These are phyloP conservation scores for Pichia sp. DNA, from an alignment of 1,139 yeast species.

Conservation along the genomic window DNA sequence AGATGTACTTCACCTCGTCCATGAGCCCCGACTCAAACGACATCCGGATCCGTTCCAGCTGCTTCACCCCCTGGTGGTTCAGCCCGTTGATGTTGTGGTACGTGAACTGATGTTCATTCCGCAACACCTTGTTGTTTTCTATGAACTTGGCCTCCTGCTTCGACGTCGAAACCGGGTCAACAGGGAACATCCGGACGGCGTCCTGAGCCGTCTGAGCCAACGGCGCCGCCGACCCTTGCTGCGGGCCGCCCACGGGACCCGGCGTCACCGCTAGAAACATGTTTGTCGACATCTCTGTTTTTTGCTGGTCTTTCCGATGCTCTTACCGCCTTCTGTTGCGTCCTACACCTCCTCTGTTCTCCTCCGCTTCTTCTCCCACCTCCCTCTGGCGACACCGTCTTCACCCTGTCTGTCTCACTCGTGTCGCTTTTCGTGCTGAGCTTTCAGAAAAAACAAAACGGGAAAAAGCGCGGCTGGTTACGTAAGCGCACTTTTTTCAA, in stretches of 20 bases:
- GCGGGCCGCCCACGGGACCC: neutral
- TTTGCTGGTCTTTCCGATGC: no score
- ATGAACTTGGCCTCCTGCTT: constrained; percentile 32
- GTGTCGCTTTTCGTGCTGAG: no score
- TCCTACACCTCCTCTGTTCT: no score
- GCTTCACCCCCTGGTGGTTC: constrained; percentile 53
- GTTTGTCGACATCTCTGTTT: neutral
- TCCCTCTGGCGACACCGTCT: no score
- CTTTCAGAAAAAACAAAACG: no score
- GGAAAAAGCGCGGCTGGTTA: no score
- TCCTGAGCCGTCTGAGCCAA: neutral
- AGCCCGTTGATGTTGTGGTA: constrained; percentile 39
- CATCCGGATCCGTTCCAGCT: constrained; percentile 56
- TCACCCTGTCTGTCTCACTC: no score
- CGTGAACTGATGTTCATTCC: constrained; percentile 30
- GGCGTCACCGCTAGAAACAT: neutral
- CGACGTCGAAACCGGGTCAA: constrained; percentile 28
- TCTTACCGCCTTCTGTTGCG: no score
- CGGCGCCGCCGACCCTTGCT: neutral
- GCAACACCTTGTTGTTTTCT: constrained; percentile 28
- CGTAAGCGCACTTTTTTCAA: no score
- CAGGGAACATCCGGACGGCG: constrained; percentile 21
- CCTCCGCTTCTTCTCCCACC: no score
- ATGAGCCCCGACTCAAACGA: constrained; percentile 57
- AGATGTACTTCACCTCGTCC: constrained; percentile 63